phyloP scores from a whole-genome alignment of 1,284 basidiomycete genomes.

The Farysia itapuensis region DNA sequence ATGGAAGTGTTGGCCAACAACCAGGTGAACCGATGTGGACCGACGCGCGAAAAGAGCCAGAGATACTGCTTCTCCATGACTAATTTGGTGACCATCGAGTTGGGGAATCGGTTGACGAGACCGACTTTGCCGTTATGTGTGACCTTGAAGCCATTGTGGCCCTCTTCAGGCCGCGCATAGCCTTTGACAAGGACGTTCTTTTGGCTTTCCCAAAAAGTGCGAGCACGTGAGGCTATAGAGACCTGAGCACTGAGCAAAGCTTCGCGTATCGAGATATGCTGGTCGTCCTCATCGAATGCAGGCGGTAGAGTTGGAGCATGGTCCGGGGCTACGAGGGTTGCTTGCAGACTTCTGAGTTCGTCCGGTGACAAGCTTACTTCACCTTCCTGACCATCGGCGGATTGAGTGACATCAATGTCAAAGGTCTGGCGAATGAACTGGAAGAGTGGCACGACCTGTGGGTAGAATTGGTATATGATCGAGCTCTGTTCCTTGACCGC shows the following conservation, averaged over 20 bases:
- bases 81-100: conserved; percentile 73
- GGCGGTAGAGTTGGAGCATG: no score
- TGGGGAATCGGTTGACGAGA: conserved; percentile 70
- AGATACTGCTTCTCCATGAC: conserved; percentile 70
- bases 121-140: conserved; percentile 36
- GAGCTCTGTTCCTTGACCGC: no score
- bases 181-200: conserved; percentile 68
- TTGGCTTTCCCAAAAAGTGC: conserved; percentile 1
- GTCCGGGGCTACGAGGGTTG: no score
- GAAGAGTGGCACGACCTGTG: no score
- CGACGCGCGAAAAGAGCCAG: conserved; percentile 68
- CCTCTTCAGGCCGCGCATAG: conserved; percentile 66
- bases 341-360: no score
- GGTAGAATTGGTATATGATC: no score
- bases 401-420: no score
- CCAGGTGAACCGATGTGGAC: conserved; percentile 72
- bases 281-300: no score
- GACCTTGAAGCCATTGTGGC: conserved; percentile 6
- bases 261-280: conserved; percentile 15
- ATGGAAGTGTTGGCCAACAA: conserved; percentile 72
- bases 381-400: no score
- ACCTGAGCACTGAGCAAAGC: conserved; percentile 28
- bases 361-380: no score
- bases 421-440: no score
- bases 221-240: conserved; percentile 4